Evolutionary conservation across 345 rosid species (phyloP), one percentile per base, ranked within the genome.

Genomic region (Salix brachista): DNA sequence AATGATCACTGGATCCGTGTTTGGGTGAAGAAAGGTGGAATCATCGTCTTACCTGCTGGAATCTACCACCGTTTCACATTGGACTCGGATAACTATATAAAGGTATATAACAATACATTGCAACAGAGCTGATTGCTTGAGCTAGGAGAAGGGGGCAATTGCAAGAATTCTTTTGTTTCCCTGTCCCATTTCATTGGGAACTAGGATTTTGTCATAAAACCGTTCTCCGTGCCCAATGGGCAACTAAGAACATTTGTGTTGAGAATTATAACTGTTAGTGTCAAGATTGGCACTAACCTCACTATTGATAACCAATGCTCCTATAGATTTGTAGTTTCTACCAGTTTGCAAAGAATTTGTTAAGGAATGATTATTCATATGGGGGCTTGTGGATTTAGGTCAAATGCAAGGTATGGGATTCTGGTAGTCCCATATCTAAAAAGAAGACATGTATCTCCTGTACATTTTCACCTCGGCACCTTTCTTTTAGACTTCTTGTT

Each of bases 41-140:
- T 92, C 91, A 94, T 94, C 65, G 95, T 94, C 52, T 84, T 94
- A 26, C 98, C 97, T 75, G 96, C 96, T 69, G 98, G 97, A 65
- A 88, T 91, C 37, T 91, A 94, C 72, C 98, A 94, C 74, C 94
- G 95, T 34, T 94, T 94, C 83, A 90, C 95, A 6, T 85, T 91
- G 61, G 98, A 91, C 71, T 67, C 91, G 0, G 84, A 88, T 69
- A 89, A 94, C 84, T 91, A 94, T 65, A 94, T 90, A 71, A 91
- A 89, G 95, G 98, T 91, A 74, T 23, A 17, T 28, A 13, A 18
- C 34, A 37, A 61, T 18, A 36, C 12, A 17, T 42, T 23, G 28
- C 23, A 23, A 70, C 8, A 60, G 23, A 32, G 6, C 56, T 67
- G 2, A 17, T 37, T 46, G 23, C 41, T 50, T 41, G 18, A 34